Conservation (phyloP, 768 basidiomycete species). For the Stropharia rugosoannulata region DNA sequence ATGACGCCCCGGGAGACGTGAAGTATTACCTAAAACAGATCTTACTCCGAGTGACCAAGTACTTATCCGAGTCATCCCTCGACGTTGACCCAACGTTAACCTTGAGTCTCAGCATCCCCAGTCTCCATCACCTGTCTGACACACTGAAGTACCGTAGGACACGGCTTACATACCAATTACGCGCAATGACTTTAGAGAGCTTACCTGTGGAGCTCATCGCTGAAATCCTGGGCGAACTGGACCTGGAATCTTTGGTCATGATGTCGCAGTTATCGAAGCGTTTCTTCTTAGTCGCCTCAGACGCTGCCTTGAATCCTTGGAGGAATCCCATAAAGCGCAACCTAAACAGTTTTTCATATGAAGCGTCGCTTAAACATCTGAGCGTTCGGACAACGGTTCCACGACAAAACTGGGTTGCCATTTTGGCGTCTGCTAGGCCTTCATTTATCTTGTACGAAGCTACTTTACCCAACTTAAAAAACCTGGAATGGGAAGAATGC, state of each 20-base stretch:
- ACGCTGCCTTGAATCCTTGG: slow-evolving; percentile 74
- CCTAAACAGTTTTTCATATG: slow-evolving; percentile 47
- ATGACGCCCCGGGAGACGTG: no score
- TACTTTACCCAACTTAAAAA: slow-evolving; percentile 65
- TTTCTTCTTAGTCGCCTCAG: slow-evolving; percentile 57
- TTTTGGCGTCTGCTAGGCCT: slow-evolving; percentile 61
- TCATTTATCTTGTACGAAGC: slow-evolving; percentile 65
- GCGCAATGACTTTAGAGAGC: slow-evolving; percentile 39
- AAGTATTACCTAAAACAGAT: no score
- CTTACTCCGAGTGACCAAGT: no score
- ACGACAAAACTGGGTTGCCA: slow-evolving; percentile 78
- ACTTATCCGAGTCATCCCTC: background rate
- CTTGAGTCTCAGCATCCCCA: background rate
- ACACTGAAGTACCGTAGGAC: slow-evolving; percentile 1
- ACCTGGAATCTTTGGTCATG: slow-evolving; percentile 56
- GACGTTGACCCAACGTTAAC: slow-evolving; percentile 2
- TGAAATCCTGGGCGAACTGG: slow-evolving; percentile 68
- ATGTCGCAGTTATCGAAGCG: slow-evolving; percentile 62
- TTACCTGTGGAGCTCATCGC: slow-evolving; percentile 80
- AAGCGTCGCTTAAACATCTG: slow-evolving; percentile 52
- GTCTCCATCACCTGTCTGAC: slow-evolving; percentile 7
- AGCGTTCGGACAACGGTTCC: slow-evolving; percentile 66
- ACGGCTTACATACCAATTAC: slow-evolving; percentile 3
- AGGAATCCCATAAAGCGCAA: slow-evolving; percentile 64
- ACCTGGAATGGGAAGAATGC: slow-evolving; percentile 73